Conservation (phyloP, 1,284 basidiomycete species). For the Naganishia albida region DNA sequence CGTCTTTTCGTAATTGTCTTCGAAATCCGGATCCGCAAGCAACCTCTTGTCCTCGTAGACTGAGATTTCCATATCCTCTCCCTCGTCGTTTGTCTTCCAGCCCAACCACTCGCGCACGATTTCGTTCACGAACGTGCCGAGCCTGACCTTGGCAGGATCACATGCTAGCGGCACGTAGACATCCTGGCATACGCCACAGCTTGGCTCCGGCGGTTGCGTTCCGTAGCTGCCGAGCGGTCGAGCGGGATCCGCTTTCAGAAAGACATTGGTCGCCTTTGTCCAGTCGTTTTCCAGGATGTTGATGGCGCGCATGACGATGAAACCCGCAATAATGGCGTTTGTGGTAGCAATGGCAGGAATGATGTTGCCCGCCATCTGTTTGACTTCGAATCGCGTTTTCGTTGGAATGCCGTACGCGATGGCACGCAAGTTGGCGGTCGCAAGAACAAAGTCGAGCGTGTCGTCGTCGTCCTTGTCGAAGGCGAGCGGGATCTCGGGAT, state of each 20-base stretch:
- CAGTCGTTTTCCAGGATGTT: slow-evolving; percentile 65
- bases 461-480: slow-evolving; percentile 99
- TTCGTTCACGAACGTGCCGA: slow-evolving; percentile 71
- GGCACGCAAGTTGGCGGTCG: slow-evolving; percentile 88
- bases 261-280: slow-evolving; percentile 63
- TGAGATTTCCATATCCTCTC: slow-evolving; percentile 63
- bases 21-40: slow-evolving; percentile 51
- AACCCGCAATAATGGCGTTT: slow-evolving; percentile 92
- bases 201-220: slow-evolving; percentile 66
- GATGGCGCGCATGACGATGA: slow-evolving; percentile 89
- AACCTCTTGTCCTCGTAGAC: slow-evolving; percentile 76
- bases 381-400: slow-evolving; percentile 94
- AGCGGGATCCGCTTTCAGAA: slow-evolving; percentile 71
- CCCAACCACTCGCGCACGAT: slow-evolving; percentile 54
- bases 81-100: slow-evolving; percentile 61
- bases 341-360: slow-evolving; percentile 99
- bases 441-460: slow-evolving; percentile 92
- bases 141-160: slow-evolving; percentile 65
- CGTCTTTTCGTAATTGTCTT: slow-evolving; percentile 49
- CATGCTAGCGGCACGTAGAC: slow-evolving; percentile 74
- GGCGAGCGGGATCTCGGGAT: slow-evolving; percentile 70
- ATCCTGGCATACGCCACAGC: slow-evolving; percentile 83
- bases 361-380: slow-evolving; percentile 99
- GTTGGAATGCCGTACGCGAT: slow-evolving; percentile 82
- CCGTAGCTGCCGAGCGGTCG: slow-evolving; percentile 71